phyloP scores from a whole-genome alignment of 1,284 basidiomycete genomes.

The Papiliotrema fonsecae region DNA sequence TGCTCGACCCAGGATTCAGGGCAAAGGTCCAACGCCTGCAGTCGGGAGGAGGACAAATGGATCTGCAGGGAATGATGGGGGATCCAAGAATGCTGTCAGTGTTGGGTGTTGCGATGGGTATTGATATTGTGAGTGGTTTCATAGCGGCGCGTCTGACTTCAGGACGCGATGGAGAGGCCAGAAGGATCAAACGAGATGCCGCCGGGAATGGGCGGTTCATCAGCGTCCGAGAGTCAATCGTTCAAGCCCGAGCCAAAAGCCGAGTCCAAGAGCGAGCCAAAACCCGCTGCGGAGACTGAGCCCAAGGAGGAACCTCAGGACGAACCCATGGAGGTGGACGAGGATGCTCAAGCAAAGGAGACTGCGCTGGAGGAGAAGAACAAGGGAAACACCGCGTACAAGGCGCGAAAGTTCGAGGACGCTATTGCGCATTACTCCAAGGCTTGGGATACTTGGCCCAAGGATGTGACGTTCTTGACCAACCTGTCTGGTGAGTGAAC shows the following conservation, averaged over 20 bases:
- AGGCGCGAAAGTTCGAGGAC: constrained; percentile 71
- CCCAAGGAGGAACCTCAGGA: constrained; percentile 51
- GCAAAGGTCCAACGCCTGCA: constrained; percentile 54
- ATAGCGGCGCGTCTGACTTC: constrained; percentile 1
- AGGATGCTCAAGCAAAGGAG: constrained; percentile 64
- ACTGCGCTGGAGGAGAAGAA: constrained; percentile 73
- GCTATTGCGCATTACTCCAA: constrained; percentile 70
- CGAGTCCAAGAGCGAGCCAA: constrained; percentile 47
- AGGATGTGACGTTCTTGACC: constrained; percentile 90
- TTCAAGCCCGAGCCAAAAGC: constrained; percentile 25
- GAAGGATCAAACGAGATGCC: constrained; percentile 80
- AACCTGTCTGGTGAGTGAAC: constrained; percentile 68
- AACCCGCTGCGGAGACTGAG: constrained; percentile 50
- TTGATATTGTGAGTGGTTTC: constrained; percentile 61
- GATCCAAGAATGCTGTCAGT: constrained; percentile 90
- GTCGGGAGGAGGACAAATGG: constrained; percentile 32
- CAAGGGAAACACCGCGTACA: constrained; percentile 76
- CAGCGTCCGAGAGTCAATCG: constrained; percentile 8
- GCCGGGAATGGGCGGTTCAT: constrained; percentile 51
- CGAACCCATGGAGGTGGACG: constrained; percentile 61
- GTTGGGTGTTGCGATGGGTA: constrained; percentile 86
- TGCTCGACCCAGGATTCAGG: constrained; percentile 76
- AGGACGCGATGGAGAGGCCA: constrained; percentile 73
- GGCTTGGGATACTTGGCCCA: constrained; percentile 89
- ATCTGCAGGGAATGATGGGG: constrained; percentile 53